Evolutionary conservation across 2,329 filamentous ascomycete species (phyloP).

Genomic region (Talaromyces sp.): DNA sequence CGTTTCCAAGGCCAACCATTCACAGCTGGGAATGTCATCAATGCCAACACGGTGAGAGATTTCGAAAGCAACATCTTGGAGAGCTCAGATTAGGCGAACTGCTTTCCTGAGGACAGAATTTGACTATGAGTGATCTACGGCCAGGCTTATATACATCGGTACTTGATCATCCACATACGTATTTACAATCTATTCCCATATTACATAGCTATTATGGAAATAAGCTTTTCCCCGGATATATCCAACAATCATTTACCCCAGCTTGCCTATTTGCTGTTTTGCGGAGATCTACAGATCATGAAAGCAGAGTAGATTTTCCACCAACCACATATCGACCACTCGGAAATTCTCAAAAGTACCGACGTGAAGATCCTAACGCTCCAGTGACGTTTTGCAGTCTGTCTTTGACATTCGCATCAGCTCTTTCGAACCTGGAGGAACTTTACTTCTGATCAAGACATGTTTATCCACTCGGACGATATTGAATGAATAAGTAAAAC

Average conservation of each 20-base stretch:
- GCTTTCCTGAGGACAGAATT: no score
- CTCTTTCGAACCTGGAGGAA: no score
- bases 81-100: no score
- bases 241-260: not conserved
- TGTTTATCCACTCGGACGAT: not conserved
- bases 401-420: not conserved
- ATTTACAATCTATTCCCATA: not conserved
- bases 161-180: not conserved
- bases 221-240: not conserved
- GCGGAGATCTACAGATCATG: not conserved
- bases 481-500: not conserved
- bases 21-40: not conserved
- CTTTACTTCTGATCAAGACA: not conserved
- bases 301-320: not conserved
- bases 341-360: not conserved
- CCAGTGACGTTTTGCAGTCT: not conserved
- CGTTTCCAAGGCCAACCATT: not conserved
- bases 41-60: not conserved
- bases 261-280: not conserved
- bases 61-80: not conserved
- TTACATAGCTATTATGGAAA: not conserved
- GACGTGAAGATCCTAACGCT: not conserved
- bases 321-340: not conserved
- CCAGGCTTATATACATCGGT: not conserved
- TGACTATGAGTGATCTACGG: not conserved